phyloP scores from a whole-genome alignment of 805 yeast genomes.

The Cyberlindnera suaveolens region DNA sequence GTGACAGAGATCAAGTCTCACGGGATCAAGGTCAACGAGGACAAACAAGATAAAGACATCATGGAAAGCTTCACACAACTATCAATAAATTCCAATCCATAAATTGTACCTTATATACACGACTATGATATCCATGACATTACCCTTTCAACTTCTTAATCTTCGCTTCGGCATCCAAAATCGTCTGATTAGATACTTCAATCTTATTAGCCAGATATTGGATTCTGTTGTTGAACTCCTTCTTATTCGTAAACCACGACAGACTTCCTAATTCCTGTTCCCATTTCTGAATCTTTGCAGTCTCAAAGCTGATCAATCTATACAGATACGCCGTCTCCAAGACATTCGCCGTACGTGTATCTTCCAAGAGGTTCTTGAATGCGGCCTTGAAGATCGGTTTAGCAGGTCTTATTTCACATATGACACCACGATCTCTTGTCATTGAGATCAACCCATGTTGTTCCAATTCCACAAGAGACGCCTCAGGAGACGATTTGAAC shows the following conservation, averaged over 20 bases:
- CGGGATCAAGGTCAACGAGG: background rate
- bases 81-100: background rate
- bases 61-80: background rate
- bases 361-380: slow-evolving; percentile 56
- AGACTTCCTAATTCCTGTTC: slow-evolving; percentile 70
- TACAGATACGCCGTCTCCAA: slow-evolving; percentile 60
- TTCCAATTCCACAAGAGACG: slow-evolving; percentile 65
- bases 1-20: no score
- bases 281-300: slow-evolving; percentile 50
- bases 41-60: background rate
- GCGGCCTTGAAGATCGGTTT: slow-evolving; percentile 83
- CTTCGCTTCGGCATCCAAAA: slow-evolving; percentile 40
- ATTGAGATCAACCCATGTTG: slow-evolving; percentile 70
- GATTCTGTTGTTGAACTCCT: slow-evolving; percentile 54
- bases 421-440: slow-evolving; percentile 70
- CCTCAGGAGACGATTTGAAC: slow-evolving; percentile 49
- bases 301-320: slow-evolving; percentile 51
- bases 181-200: slow-evolving; percentile 47
- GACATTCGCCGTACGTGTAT: slow-evolving; percentile 46
- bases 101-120: slow-evolving; percentile 1
- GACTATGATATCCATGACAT: background rate
- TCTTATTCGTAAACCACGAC: slow-evolving; percentile 43
- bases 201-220: slow-evolving; percentile 65
- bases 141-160: slow-evolving; percentile 26
- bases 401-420: slow-evolving; percentile 63